Evolutionary conservation across 73 alveolate genomes (phyloP).

Genomic region (Uronychia binucleata): DNA sequence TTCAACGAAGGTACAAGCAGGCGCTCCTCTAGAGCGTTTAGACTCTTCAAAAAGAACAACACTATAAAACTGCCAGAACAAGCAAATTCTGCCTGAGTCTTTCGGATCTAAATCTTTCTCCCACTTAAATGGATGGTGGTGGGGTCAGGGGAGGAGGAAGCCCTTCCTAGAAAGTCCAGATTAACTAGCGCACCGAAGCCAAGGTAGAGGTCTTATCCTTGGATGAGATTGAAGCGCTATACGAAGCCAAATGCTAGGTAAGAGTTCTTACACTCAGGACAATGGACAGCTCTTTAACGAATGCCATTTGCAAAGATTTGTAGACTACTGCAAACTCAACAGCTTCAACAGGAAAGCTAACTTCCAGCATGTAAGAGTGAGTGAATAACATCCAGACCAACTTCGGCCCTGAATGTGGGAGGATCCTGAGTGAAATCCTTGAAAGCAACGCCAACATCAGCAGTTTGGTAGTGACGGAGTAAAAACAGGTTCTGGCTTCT

Average conservation of each 20-base stretch:
- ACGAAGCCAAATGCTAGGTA: not conserved
- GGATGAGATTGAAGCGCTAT: not conserved
- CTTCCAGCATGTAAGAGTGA: conserved; percentile 21
- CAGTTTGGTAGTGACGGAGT: not conserved
- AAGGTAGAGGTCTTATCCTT: not conserved
- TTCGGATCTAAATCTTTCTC: not conserved
- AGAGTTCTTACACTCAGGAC: not conserved
- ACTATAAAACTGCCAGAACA: not conserved
- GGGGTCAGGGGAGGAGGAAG: not conserved
- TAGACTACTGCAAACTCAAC: conserved; percentile 27
- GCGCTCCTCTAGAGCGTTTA: not conserved
- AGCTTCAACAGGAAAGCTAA: conserved; percentile 25
- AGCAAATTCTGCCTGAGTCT: not conserved
- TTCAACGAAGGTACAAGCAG: not conserved
- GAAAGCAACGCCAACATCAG: conserved; percentile 5
- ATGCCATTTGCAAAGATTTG: conserved; percentile 23
- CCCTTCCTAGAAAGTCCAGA: not conserved
- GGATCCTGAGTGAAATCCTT: not conserved
- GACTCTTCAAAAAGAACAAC: not conserved
- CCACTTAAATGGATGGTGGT: not conserved
- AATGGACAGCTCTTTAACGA: not conserved
- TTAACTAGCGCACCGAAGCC: not conserved
- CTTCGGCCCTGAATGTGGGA: conserved; percentile 13
- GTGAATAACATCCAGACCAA: conserved; percentile 9
- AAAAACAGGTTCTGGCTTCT: not conserved